Evolutionary conservation across 1,284 basidiomycete species (phyloP).

Genomic region (Irpex rosettiformis): DNA sequence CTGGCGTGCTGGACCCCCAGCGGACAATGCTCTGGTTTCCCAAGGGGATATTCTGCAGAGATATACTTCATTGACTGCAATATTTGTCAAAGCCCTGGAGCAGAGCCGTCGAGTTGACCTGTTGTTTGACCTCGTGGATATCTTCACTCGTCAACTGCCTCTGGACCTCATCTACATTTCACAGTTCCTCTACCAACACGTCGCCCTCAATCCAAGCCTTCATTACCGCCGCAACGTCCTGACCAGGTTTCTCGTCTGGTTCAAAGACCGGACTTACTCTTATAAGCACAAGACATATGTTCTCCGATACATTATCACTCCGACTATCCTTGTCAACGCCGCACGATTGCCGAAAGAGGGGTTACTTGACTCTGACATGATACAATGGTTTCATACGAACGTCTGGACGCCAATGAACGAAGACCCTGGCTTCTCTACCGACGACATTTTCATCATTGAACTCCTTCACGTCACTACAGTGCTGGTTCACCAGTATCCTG

Average conservation of each 20-base stretch:
- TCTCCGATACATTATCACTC: conserved; percentile 87
- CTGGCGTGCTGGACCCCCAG: conserved; percentile 55
- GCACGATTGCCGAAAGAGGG: conserved; percentile 50
- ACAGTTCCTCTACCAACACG: conserved; percentile 86
- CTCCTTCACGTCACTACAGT: conserved; percentile 89
- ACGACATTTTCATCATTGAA: conserved; percentile 88
- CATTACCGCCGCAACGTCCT: conserved; percentile 82
- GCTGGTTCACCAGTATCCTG: conserved; percentile 82
- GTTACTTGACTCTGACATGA: conserved; percentile 69
- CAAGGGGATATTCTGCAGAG: conserved; percentile 49
- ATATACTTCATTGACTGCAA: conserved; percentile 67
- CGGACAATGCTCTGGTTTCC: background rate
- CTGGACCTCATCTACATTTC: conserved; percentile 83
- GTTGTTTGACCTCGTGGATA: conserved; percentile 83
- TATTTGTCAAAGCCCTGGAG: conserved; percentile 75
- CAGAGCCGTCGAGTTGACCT: conserved; percentile 78
- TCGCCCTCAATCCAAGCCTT: conserved; percentile 64
- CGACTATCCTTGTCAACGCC: conserved; percentile 81
- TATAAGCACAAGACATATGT: conserved; percentile 86
- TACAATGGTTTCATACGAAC: conserved; percentile 65
- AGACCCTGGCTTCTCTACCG: conserved; percentile 53
- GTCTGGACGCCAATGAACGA: conserved; percentile 79
- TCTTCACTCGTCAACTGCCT: conserved; percentile 80
- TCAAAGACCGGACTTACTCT: conserved; percentile 63
- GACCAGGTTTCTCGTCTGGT: conserved; percentile 83